Evolutionary conservation across 164 flowering plant species (phyloP).

Genomic region (Saururus chinensis): DNA sequence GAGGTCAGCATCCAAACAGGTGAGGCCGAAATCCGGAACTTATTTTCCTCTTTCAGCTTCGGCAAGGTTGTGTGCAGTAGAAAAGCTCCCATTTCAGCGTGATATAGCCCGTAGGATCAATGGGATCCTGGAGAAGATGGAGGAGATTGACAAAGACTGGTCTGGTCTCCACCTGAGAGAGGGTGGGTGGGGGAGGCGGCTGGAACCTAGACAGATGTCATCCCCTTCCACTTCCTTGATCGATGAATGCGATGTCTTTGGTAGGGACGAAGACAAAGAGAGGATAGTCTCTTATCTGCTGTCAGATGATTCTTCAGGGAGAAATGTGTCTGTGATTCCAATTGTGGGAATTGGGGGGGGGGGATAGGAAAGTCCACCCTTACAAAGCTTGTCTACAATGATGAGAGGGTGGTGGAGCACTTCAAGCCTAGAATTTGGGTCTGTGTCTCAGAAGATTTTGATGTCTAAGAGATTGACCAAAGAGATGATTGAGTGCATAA

Average conservation of each 20-base stretch:
- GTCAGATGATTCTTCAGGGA: not conserved
- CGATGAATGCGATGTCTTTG: slow-evolving; percentile 1
- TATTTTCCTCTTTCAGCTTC: not conserved
- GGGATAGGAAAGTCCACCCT: slow-evolving; percentile 10
- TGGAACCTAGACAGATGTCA: not conserved
- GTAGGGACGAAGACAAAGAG: slow-evolving; percentile 3
- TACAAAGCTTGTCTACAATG: slow-evolving; percentile 4
- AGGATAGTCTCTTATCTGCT: not conserved
- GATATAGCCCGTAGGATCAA: not conserved
- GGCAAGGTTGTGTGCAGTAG: not conserved
- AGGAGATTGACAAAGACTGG: slow-evolving; percentile 1
- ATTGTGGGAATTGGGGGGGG: slow-evolving; percentile 9
- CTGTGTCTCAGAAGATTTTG: slow-evolving; percentile 6
- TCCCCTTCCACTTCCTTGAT: not conserved
- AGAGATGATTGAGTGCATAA: not conserved
- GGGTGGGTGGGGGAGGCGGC: not conserved
- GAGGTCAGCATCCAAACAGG: not conserved
- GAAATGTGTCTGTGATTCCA: slow-evolving; percentile 1
- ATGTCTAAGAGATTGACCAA: slow-evolving; percentile 3
- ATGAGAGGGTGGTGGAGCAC: not conserved
- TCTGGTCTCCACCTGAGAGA: not conserved
- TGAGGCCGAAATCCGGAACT: not conserved
- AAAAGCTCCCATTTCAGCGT: not conserved
- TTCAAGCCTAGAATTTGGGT: slow-evolving; percentile 3
- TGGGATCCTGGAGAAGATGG: not conserved